These are phyloP conservation scores for Diplodia mutila DNA, from an alignment of 2,329 filamentous ascomycete species.

Conservation along the genomic window DNA sequence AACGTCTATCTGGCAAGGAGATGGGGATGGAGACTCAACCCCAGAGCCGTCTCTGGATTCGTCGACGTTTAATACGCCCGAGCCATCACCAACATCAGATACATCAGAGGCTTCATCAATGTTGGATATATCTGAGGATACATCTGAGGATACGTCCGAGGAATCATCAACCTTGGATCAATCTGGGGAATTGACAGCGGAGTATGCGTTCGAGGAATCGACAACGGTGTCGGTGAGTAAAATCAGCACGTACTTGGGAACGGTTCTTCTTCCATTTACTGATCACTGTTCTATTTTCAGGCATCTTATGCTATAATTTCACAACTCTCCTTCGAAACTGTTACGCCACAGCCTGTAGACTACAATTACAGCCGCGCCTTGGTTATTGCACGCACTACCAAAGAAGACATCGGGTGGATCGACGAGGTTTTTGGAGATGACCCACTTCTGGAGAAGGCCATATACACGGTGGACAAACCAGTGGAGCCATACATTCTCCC, in stretches of 20 bases:
- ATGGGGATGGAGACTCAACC: no score
- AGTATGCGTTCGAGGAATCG: neutral
- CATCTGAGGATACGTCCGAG: no score
- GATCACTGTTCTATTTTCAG: neutral
- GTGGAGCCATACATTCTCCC: constrained; percentile 26
- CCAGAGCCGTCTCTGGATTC: neutral
- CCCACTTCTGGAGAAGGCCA: constrained; percentile 41
- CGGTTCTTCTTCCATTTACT: neutral
- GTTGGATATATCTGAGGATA: no score
- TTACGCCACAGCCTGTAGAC: constrained; percentile 46
- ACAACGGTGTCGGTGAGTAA: neutral
- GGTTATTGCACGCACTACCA: constrained; percentile 52
- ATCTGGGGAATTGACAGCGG: no score
- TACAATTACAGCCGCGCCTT: constrained; percentile 52
- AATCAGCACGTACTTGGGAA: neutral
- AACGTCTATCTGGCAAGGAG: no score
- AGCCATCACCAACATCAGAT: no score
- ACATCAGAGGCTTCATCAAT: no score
- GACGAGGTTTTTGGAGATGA: constrained; percentile 41
- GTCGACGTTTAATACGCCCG: no score
- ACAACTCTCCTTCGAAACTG: constrained; percentile 26
- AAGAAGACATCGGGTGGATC: constrained; percentile 55
- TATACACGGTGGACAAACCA: constrained; percentile 30
- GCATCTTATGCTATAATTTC: constrained; percentile 13
- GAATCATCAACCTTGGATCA: no score